Evolutionary conservation across 805 yeast species (phyloP).

Genomic region (Ogataea nonfermentans): DNA sequence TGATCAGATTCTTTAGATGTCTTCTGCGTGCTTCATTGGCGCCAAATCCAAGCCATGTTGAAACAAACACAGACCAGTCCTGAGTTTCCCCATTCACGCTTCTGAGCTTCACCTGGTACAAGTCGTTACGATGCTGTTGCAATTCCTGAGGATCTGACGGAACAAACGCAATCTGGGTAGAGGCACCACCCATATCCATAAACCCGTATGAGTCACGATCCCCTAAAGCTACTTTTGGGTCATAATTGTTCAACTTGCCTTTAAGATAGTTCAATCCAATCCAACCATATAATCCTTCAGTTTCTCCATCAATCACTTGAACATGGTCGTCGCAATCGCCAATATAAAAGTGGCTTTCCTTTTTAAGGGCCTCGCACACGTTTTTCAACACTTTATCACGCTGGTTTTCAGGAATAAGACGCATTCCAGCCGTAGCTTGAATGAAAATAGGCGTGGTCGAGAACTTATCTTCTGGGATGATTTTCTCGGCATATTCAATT

Average conservation of each 20-base stretch:
- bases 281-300: conserved; percentile 97
- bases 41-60: conserved; percentile 97
- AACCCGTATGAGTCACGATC: conserved; percentile 67
- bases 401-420: conserved; percentile 59
- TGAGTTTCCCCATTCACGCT: conserved; percentile 69
- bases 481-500: conserved; percentile 62
- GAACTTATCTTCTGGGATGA: conserved; percentile 64
- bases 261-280: conserved; percentile 81
- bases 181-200: conserved; percentile 99
- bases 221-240: conserved; percentile 24
- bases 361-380: conserved; percentile 57
- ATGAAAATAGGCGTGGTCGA: conserved; percentile 79
- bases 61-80: conserved; percentile 84
- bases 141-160: conserved; percentile 66
- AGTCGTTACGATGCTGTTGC: conserved; percentile 66
- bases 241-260: conserved; percentile 56
- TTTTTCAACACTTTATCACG: conserved; percentile 53
- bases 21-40: conserved; percentile 90
- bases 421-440: conserved; percentile 97
- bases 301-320: conserved; percentile 87
- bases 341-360: conserved; percentile 54
- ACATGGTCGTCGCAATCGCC: conserved; percentile 68
- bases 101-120: conserved; percentile 62
- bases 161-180: conserved; percentile 92
- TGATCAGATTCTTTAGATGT: conserved; percentile 55